Percentiles rank a stretch among this genome's conserved stretches.
Conservation (phyloP, 108 stramenopile species). For the Nitzschia inconspicua region DNA sequence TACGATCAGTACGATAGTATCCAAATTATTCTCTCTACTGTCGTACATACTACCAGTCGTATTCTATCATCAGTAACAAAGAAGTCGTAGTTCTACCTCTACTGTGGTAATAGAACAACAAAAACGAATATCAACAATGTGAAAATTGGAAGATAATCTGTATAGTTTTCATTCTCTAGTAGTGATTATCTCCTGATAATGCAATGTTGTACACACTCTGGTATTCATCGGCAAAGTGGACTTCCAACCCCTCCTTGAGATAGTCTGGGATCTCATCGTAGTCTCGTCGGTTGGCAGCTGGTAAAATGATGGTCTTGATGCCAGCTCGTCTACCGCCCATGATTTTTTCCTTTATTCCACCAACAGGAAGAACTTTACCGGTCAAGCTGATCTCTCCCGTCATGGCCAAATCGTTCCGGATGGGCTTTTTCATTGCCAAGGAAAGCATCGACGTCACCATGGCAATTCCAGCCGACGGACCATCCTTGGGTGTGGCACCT, state of each 20-base stretch:
- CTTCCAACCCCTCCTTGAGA: constrained; percentile 89
- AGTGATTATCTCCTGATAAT: constrained; percentile 52
- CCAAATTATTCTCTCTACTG: too few species aligned
- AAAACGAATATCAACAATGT: too few species aligned
- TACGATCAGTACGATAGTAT: too few species aligned
- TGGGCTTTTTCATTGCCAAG: constrained; percentile 80
- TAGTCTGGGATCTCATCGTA: constrained; percentile 97
- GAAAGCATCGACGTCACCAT: constrained; percentile 97
- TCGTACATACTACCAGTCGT: too few species aligned
- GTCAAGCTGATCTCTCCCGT: constrained; percentile 94
- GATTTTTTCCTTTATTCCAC: constrained; percentile 98
- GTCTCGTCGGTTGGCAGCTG: constrained; percentile 89
- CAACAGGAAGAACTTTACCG: constrained; percentile 94
- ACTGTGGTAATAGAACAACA: too few species aligned
- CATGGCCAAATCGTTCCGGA: constrained; percentile 96
- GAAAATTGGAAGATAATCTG: too few species aligned
- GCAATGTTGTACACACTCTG: constrained; percentile 85
- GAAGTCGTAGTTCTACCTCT: too few species aligned
- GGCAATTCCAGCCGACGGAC: constrained; percentile 95
- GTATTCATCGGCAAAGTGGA: constrained; percentile 93
- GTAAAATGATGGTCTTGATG: constrained; percentile 84
- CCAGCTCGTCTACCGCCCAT: constrained; percentile 97
- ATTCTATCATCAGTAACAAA: too few species aligned
- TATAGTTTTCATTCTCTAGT: too few species aligned
- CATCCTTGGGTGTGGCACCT: constrained; percentile 98